Evolutionary conservation across 208 protist species (phyloP), one percentile per base, ranked within the genome.

Genomic region (Willaertia magna): DNA sequence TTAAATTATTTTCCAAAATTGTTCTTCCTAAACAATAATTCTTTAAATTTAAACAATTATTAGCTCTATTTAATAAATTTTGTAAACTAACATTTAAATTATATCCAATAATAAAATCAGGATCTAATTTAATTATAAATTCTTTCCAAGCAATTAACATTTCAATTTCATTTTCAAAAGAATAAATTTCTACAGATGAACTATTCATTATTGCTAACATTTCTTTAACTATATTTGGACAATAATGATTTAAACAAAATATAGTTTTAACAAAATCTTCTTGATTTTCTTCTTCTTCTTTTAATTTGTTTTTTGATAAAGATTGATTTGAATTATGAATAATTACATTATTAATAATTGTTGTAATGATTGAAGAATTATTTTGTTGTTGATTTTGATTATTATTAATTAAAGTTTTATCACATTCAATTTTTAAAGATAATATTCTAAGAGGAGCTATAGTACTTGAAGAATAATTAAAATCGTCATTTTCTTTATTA

Each of bases 21-120:
- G 96, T 89, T 16, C 94, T 93, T 89, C 96, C 97, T 78, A 93
- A 94, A 78, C 95, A 90, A 88, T 97, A 97, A 4, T 91, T 93
- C 26, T 95, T 92, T 12, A 94, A 89, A 52, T 95, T 93, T 12
- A 99, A 91, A 22, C 91, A 87, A 6, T 88, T 87, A 0, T 97
- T 96, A 46, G 98, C 93, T 74, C 97, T 94, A 30, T 99, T 91
- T 14, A 99, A 87, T 88, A 99, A 99, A 0, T 97, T 96, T 55
- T 99, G 92, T 92, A 99, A 99, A 89, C 99, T 99, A 87, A 98
- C 98, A 87, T 93, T 92, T 82, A 99, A 99, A 92, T 99, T 99
- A 92, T 99, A 99, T 42, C 98, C 98, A 11, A 96, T 98, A 26
- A 98, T 87, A 39, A 98, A 89, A 88, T 98, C 96, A 18, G 96